Percentiles rank a stretch among this genome's conserved stretches.
These are phyloP conservation scores for Ustanciosporium gigantosporum DNA, from an alignment of 1,284 basidiomycete genomes.

Conservation along the genomic window DNA sequence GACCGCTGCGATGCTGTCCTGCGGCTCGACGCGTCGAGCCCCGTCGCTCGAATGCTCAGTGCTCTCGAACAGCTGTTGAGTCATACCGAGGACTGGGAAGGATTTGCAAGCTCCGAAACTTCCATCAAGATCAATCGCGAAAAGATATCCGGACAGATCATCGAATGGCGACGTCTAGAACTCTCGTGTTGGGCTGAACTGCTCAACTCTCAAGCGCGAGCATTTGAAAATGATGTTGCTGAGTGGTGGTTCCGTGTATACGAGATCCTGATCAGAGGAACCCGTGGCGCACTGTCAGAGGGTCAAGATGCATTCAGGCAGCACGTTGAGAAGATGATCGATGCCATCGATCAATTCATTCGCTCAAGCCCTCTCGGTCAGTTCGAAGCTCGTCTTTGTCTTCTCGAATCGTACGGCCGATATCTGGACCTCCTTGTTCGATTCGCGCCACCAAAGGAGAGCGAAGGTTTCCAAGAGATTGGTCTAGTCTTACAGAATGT, in stretches of 20 bases:
- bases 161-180: conserved; percentile 89
- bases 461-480: conserved; percentile 25
- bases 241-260: conserved; percentile 94
- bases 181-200: conserved; percentile 83
- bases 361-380: conserved; percentile 80
- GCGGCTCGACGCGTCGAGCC: conserved; percentile 70
- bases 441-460: conserved; percentile 31
- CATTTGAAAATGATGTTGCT: conserved; percentile 64
- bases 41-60: conserved; percentile 81
- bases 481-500: conserved; percentile 73
- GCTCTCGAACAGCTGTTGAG: conserved; percentile 82
- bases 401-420: conserved; percentile 73
- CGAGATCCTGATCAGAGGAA: conserved; percentile 70
- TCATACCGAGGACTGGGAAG: conserved; percentile 95
- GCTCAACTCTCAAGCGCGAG: conserved; percentile 65
- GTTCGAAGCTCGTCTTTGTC: conserved; percentile 71
- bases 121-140: conserved; percentile 74
- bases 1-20: conserved; percentile 76
- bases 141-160: conserved; percentile 73
- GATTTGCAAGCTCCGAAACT: conserved; percentile 85
- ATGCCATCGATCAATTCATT: conserved; percentile 82
- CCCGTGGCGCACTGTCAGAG: conserved; percentile 42
- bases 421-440: conserved; percentile 32
- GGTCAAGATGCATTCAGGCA: conserved; percentile 61
- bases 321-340: conserved; percentile 74